A percentile compares a stretch with the other conserved stretches of the same genome.
Evolutionary conservation across 495 filamentous ascomycete genomes (phyloP).

Genomic region (Chaetomium tenue): DNA sequence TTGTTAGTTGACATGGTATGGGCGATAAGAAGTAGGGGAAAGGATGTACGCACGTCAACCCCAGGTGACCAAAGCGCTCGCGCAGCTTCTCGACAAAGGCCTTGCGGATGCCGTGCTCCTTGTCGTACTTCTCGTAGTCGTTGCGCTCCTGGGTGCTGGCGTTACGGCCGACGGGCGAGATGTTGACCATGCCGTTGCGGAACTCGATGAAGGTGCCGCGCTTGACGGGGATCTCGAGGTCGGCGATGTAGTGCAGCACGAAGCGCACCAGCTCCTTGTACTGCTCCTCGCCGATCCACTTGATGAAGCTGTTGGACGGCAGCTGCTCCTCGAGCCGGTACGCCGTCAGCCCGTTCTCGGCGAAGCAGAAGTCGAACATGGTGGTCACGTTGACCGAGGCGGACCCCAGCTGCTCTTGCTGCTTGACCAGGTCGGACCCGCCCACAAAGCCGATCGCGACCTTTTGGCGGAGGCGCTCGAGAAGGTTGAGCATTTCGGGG

Average conservation of each 20-base stretch:
- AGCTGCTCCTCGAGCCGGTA: constrained; percentile 74
- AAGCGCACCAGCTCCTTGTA: constrained; percentile 89
- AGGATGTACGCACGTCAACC: constrained; percentile 67
- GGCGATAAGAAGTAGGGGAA: constrained; percentile 1
- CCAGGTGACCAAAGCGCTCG: constrained; percentile 77
- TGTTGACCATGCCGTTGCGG: constrained; percentile 95
- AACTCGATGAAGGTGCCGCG: constrained; percentile 97
- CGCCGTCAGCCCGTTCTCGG: constrained; percentile 93
- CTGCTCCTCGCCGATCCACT: constrained; percentile 85
- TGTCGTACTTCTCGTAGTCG: constrained; percentile 77
- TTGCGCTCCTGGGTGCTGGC: constrained; percentile 75
- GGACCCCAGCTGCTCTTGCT: constrained; percentile 89
- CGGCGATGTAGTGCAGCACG: constrained; percentile 83
- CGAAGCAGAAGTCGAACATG: constrained; percentile 95
- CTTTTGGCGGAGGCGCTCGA: constrained; percentile 77
- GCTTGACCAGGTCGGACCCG: constrained; percentile 83
- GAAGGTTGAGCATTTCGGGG: constrained; percentile 79
- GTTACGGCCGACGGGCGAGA: constrained; percentile 89
- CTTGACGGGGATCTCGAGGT: constrained; percentile 84
- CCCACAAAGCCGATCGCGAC: constrained; percentile 90
- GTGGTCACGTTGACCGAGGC: constrained; percentile 60
- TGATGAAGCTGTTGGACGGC: constrained; percentile 77
- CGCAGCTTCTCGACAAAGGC: constrained; percentile 70
- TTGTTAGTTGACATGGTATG: not conserved
- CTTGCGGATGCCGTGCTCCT: constrained; percentile 66